phyloP scores from a whole-genome alignment of 345 rosid species.

The Anacardium occidentale region DNA sequence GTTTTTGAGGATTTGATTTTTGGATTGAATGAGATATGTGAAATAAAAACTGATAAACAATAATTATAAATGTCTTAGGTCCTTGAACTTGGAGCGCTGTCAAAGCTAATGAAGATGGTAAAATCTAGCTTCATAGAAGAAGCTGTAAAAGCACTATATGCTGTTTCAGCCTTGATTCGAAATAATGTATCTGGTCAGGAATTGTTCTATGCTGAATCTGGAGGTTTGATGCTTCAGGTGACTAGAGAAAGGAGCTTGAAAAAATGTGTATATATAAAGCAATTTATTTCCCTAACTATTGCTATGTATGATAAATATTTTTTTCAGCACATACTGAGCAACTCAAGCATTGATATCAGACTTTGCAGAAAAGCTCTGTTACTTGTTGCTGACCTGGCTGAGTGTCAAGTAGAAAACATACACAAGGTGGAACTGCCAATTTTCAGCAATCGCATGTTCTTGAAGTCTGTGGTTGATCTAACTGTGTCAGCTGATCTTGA shows the following conservation, averaged over 20 bases:
- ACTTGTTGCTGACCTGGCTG: slow-evolving; percentile 75
- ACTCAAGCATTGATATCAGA: slow-evolving; percentile 57
- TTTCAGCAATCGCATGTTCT: slow-evolving; percentile 52
- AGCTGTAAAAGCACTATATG: slow-evolving; percentile 84
- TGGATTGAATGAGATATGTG: slow-evolving; percentile 9
- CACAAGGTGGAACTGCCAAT: slow-evolving; percentile 45
- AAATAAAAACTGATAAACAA: slow-evolving; percentile 8
- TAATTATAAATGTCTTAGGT: slow-evolving; percentile 39
- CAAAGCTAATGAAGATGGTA: slow-evolving; percentile 64
- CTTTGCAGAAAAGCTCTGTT: slow-evolving; percentile 71
- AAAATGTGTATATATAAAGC: neutral
- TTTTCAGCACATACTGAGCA: slow-evolving; percentile 61
- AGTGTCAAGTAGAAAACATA: slow-evolving; percentile 50
- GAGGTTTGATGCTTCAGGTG: slow-evolving; percentile 88
- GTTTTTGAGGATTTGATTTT: neutral
- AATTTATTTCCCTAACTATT: neutral
- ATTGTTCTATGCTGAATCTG: slow-evolving; percentile 67
- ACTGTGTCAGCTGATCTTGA: slow-evolving; percentile 62
- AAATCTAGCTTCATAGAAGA: slow-evolving; percentile 65
- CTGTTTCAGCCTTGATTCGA: slow-evolving; percentile 77
- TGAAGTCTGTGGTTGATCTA: slow-evolving; percentile 80
- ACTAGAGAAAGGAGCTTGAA: slow-evolving; percentile 3
- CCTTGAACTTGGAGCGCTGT: slow-evolving; percentile 69
- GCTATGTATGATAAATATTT: slow-evolving; percentile 13
- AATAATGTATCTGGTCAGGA: slow-evolving; percentile 75